Evolutionary conservation across 2,329 filamentous ascomycete genomes (phyloP).

Genomic region (Gnomoniopsis smithogilvyi): DNA sequence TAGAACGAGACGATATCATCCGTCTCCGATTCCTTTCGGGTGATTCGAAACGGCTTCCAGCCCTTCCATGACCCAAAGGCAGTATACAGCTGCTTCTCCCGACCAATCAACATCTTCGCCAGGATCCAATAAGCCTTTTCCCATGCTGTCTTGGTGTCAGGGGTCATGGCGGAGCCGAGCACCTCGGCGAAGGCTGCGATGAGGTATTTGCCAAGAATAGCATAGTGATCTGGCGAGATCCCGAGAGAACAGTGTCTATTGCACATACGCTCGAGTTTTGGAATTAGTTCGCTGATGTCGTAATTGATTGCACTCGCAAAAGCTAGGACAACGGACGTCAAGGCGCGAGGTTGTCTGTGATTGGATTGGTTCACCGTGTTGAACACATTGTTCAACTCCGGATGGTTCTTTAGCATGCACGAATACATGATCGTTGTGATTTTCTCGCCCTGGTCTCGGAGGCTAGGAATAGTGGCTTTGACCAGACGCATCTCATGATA

Average conservation of each 20-base stretch:
- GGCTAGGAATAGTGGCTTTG: conserved; percentile 66
- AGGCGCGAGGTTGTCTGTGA: conserved; percentile 57
- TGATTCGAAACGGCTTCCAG: conserved; percentile 66
- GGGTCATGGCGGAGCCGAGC: conserved; percentile 63
- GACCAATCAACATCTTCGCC: conserved; percentile 67
- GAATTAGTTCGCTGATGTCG: conserved; percentile 48
- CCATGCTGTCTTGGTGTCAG: conserved; percentile 65
- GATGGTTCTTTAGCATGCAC: conserved; percentile 63
- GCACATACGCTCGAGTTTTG: conserved; percentile 55
- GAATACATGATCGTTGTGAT: conserved; percentile 73
- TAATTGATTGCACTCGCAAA: conserved; percentile 70
- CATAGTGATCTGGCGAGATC: conserved; percentile 67
- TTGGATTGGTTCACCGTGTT: conserved; percentile 64
- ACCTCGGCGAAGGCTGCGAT: conserved; percentile 64
- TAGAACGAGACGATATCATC: conserved; percentile 70
- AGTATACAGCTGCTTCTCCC: conserved; percentile 62
- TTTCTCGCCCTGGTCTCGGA: conserved; percentile 63
- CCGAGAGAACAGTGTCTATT: conserved; percentile 72
- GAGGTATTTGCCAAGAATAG: conserved; percentile 66
- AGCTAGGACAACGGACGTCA: conserved; percentile 63
- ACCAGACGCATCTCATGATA: conserved; percentile 61
- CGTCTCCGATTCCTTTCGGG: conserved; percentile 62
- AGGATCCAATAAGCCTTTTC: conserved; percentile 69
- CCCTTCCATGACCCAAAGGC: conserved; percentile 60
- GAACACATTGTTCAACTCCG: conserved; percentile 67